Percentiles rank a stretch among this genome's conserved stretches.
Conservation (phyloP, 805 yeast species). For the Candida qinlingensis region DNA sequence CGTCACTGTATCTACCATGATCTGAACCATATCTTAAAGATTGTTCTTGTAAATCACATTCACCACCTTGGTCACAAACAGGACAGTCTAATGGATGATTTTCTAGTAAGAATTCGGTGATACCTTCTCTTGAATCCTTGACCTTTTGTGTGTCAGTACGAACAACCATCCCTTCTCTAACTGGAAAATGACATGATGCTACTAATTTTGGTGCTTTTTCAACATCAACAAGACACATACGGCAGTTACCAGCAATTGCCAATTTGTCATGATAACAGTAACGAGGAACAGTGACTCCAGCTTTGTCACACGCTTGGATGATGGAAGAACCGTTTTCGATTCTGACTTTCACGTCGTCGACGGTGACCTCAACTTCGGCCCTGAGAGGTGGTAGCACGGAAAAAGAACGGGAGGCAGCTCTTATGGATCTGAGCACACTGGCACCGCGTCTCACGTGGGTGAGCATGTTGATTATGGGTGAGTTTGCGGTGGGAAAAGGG, state of each 20-base stretch:
- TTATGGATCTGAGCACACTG: neutral
- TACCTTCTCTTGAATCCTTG: constrained; percentile 82
- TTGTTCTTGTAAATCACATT: constrained; percentile 89
- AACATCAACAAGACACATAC: constrained; percentile 88
- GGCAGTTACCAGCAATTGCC: constrained; percentile 88
- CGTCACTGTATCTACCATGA: constrained; percentile 79
- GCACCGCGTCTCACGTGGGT: constrained; percentile 8
- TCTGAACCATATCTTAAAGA: constrained; percentile 77
- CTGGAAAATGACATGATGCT: constrained; percentile 91
- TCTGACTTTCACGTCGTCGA: constrained; percentile 67
- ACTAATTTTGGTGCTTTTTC: constrained; percentile 87
- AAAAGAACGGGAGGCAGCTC: constrained; percentile 24
- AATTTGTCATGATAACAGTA: constrained; percentile 90
- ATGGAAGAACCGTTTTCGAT: constrained; percentile 85
- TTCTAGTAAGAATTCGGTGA: constrained; percentile 80
- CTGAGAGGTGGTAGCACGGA: constrained; percentile 28
- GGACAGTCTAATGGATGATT: constrained; percentile 93
- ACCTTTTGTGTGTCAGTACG: constrained; percentile 74
- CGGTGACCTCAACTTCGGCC: constrained; percentile 52
- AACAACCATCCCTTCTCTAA: constrained; percentile 84
- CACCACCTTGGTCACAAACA: constrained; percentile 92
- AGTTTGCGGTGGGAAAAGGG: constrained; percentile 9
- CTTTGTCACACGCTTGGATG: constrained; percentile 88
- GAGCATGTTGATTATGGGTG: constrained; percentile 13
- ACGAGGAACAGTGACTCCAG: constrained; percentile 83